Conservation (phyloP, 2,329 filamentous ascomycete species). For the Xylariaceae sp. region DNA sequence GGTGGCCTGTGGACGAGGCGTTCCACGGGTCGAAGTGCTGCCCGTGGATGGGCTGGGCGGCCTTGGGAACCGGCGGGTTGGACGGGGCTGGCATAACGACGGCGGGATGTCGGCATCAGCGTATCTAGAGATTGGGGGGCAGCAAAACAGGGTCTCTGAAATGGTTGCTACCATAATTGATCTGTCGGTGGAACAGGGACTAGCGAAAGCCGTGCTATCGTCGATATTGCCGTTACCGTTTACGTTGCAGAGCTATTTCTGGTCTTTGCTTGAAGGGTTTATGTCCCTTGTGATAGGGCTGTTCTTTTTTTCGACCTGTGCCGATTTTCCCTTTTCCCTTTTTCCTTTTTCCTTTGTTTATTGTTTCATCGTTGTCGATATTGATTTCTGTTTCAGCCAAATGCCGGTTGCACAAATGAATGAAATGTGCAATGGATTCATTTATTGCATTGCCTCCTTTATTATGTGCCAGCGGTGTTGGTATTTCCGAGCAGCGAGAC, state of each 20-base stretch:
- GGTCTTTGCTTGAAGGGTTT: too few relatives aligned
- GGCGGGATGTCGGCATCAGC: constrained; percentile 2
- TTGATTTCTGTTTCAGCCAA: constrained; percentile 2
- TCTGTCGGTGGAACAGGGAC: neutral
- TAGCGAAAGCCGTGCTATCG: neutral
- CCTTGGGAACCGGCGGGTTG: constrained; percentile 29
- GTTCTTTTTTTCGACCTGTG: neutral
- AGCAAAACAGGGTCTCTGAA: neutral
- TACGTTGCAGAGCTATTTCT: neutral
- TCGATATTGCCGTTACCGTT: neutral
- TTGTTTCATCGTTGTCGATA: constrained; percentile 6
- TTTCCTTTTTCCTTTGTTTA: neutral
- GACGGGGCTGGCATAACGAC: constrained; percentile 21
- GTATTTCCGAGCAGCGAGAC: neutral
- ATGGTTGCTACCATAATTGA: constrained; percentile 10
- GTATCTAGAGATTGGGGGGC: neutral
- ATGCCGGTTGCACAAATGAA: neutral
- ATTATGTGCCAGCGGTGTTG: neutral
- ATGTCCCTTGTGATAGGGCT: neutral
- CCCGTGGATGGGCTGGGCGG: constrained; percentile 41
- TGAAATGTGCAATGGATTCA: neutral
- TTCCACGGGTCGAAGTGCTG: constrained; percentile 65
- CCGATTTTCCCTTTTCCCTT: neutral
- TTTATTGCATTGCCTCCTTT: neutral
- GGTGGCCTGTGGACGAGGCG: constrained; percentile 71